Percentiles rank a stretch among this genome's conserved stretches.
Evolutionary conservation across 169 alveolate species (phyloP).

Genomic region (Cryptosporidium parvum): DNA sequence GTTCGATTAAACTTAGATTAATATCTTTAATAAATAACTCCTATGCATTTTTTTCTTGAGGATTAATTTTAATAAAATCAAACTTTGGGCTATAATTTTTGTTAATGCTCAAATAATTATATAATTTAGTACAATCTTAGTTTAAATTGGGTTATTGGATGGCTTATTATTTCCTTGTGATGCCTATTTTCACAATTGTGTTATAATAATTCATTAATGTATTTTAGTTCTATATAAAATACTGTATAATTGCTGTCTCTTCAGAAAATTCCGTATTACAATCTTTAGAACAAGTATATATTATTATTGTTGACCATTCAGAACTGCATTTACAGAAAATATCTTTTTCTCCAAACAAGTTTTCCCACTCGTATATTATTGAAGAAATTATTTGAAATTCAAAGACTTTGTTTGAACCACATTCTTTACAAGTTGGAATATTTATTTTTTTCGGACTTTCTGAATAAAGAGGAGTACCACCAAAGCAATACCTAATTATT

Average conservation of each 20-base stretch:
- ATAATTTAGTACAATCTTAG: too few relatives aligned
- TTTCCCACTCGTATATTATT: conserved; percentile 42
- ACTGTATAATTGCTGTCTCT: conserved; percentile 26
- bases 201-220: neutral
- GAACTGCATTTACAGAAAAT: neutral
- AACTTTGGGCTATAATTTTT: neutral
- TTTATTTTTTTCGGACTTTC: conserved; percentile 33
- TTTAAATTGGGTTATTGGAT: too few relatives aligned
- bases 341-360: conserved; percentile 35
- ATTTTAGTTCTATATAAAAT: neutral
- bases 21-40: too few relatives aligned
- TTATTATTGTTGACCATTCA: conserved; percentile 63
- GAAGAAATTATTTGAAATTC: conserved; percentile 59
- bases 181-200: neutral
- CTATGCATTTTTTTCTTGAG: too few relatives aligned
- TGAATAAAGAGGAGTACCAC: conserved; percentile 41
- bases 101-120: too few relatives aligned
- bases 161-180: too few relatives aligned
- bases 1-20: too few relatives aligned
- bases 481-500: conserved; percentile 58
- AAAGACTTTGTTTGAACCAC: conserved; percentile 36
- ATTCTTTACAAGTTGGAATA: conserved; percentile 7
- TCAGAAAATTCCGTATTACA: conserved; percentile 26
- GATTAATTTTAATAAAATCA: too few relatives aligned
- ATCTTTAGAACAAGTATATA: conserved; percentile 47